These are phyloP conservation scores for Rubroboletus pulcherrimus DNA, from an alignment of 768 basidiomycete species.

Conservation along the genomic window DNA sequence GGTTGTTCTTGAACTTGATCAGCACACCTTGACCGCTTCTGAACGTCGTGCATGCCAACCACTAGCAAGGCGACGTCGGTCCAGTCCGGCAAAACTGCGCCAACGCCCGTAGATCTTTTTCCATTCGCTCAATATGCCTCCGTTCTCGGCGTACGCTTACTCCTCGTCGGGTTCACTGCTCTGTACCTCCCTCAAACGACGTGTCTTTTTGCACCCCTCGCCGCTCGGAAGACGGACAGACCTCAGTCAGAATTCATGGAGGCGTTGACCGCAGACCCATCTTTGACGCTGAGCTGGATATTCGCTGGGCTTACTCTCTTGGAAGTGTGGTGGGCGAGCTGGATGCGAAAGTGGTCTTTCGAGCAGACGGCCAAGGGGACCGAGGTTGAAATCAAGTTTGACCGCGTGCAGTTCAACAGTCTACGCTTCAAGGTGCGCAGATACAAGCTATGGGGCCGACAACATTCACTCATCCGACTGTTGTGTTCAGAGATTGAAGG, in stretches of 20 bases:
- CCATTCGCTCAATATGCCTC: conserved; percentile 62
- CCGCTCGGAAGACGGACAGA: conserved; percentile 42
- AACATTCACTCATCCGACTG: neutral
- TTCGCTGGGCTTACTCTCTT: conserved; percentile 51
- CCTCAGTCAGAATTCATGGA: conserved; percentile 72
- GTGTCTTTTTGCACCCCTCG: conserved; percentile 39
- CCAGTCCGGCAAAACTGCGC: neutral
- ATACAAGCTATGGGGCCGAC: conserved; percentile 16
- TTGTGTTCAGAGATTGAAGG: conserved; percentile 42
- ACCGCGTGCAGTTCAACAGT: conserved; percentile 38
- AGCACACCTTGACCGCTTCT: neutral
- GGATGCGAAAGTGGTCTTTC: conserved; percentile 58
- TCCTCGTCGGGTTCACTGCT: conserved; percentile 60
- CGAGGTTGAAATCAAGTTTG: conserved; percentile 40
- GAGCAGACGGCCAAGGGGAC: conserved; percentile 39
- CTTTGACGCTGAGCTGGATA: conserved; percentile 54
- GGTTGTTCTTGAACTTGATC: neutral
- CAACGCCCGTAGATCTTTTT: conserved; percentile 27
- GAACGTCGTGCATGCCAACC: neutral
- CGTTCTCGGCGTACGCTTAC: conserved; percentile 61
- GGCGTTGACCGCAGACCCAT: conserved; percentile 58
- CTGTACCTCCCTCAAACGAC: conserved; percentile 69
- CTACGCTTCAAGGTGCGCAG: conserved; percentile 36
- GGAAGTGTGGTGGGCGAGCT: conserved; percentile 71
- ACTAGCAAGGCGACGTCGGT: neutral